phyloP scores from a whole-genome alignment of 441 rosid species.

The Manihot esculenta region DNA sequence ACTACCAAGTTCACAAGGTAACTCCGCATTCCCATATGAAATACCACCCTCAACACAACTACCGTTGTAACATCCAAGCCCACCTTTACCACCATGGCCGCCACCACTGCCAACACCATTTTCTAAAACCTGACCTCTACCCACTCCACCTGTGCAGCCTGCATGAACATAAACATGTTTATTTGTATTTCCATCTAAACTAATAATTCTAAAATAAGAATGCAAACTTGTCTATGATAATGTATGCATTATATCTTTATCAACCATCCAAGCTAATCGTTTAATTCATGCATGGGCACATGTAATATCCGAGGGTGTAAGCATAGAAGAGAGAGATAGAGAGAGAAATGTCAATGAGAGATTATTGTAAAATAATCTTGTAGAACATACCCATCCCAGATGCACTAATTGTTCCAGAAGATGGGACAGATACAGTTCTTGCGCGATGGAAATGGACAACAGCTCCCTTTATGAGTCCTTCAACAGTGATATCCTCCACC shows the following conservation, averaged over 20 bases:
- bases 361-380: slow-evolving; percentile 14
- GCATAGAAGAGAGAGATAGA: no score
- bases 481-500: slow-evolving; percentile 91
- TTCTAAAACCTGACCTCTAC: slow-evolving; percentile 69
- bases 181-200: slow-evolving; percentile 7
- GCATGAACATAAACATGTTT: slow-evolving; percentile 33
- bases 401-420: slow-evolving; percentile 88
- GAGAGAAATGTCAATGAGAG: slow-evolving; percentile 7
- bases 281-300: neutral
- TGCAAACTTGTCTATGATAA: slow-evolving; percentile 18
- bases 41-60: slow-evolving; percentile 73
- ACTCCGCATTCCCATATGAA: slow-evolving; percentile 77
- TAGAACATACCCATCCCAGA: slow-evolving; percentile 79
- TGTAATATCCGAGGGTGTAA: neutral
- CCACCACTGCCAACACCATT: slow-evolving; percentile 94
- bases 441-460: slow-evolving; percentile 97
- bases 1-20: slow-evolving; percentile 99
- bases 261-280: slow-evolving; percentile 3
- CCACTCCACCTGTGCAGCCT: slow-evolving; percentile 99
- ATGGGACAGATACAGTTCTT: slow-evolving; percentile 67
- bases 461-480: slow-evolving; percentile 90
- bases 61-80: slow-evolving; percentile 65
- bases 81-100: slow-evolving; percentile 99
- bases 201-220: slow-evolving; percentile 12
- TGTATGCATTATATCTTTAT: slow-evolving; percentile 2